Evolutionary conservation across 352 stramenopile species (phyloP).

Genomic region (Plasmopara viticola): DNA sequence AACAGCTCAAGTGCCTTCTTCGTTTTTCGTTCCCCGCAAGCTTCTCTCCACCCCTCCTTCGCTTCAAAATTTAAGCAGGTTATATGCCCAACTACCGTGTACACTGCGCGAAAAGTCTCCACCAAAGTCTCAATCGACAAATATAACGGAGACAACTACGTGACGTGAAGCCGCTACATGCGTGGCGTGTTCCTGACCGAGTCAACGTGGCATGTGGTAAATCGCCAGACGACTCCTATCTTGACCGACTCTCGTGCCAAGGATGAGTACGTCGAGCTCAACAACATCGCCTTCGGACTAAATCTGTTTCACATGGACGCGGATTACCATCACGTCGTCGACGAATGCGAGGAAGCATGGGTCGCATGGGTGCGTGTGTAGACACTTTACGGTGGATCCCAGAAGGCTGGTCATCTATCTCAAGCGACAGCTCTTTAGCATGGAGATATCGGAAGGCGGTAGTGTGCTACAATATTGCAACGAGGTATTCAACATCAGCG

Average conservation of each 20-base stretch:
- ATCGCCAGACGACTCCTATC: no score
- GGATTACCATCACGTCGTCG: no score
- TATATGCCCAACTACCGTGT: neutral
- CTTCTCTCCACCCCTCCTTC: no score
- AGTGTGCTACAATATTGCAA: neutral
- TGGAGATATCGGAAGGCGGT: neutral
- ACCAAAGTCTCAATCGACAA: neutral
- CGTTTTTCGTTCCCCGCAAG: no score
- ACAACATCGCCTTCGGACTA: no score
- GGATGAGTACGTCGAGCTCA: no score
- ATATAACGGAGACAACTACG: neutral
- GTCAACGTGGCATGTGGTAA: neutral
- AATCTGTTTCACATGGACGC: no score
- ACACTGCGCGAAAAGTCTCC: neutral
- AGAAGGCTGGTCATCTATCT: neutral
- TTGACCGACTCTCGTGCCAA: no score
- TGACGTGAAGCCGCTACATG: neutral
- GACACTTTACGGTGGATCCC: neutral
- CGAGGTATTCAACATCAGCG: slow-evolving; percentile 6
- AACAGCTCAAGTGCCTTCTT: no score
- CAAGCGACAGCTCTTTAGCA: neutral
- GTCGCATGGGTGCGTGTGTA: neutral
- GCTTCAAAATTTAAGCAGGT: neutral
- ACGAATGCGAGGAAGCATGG: neutral
- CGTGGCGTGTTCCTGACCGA: neutral